Evolutionary conservation across 139 green algal genomes (phyloP).

Genomic region (Micractinium sp.): DNA sequence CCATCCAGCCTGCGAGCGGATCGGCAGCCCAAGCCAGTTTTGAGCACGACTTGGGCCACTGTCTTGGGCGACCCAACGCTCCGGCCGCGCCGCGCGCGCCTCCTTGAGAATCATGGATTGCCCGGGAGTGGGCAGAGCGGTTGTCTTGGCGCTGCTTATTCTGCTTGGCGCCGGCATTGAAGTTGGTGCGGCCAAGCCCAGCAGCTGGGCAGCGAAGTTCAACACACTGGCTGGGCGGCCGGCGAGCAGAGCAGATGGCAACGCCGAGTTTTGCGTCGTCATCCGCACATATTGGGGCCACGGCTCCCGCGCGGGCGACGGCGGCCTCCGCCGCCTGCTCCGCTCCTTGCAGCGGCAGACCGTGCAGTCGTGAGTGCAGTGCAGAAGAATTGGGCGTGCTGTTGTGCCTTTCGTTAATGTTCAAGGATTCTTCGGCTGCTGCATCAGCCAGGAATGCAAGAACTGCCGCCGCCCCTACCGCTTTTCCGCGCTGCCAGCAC

Average conservation of each 20-base stretch:
- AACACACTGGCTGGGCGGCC: constrained; percentile 17
- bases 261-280: constrained; percentile 65
- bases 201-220: neutral
- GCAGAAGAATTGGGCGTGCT: no score
- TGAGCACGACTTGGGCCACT: no score
- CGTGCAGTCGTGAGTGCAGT: constrained; percentile 41
- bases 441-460: no score
- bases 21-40: no score
- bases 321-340: constrained; percentile 60
- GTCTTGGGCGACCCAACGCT: no score
- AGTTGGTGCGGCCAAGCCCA: neutral
- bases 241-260: neutral
- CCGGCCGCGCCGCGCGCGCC: no score
- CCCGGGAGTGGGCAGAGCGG: no score
- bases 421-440: no score
- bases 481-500: neutral
- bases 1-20: no score
- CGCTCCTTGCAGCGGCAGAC: constrained; percentile 61
- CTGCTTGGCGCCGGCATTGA: neutral
- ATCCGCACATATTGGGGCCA: constrained; percentile 80
- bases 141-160: neutral
- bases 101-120: no score
- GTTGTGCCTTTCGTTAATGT: no score
- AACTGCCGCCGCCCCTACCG: no score
- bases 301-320: constrained; percentile 50